Base-by-base conservation (phyloP, 495 filamentous ascomycete species). In the Neurospora sp. region DNA sequence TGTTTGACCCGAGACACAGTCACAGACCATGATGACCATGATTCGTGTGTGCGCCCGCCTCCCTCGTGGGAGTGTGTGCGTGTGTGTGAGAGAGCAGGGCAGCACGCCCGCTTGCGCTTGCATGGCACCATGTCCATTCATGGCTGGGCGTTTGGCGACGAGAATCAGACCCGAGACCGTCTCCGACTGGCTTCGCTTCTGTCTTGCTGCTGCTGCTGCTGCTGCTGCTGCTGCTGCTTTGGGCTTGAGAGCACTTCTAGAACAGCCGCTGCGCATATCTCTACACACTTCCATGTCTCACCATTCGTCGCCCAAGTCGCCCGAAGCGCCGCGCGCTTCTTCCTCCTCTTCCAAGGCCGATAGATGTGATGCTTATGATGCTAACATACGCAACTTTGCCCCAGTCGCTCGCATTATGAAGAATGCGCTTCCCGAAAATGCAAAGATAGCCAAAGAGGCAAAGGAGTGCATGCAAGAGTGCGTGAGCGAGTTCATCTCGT, bases 401-500 rank as follows among this genome's bases (percentile, higher is more conserved):
- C 89, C 90, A 99, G 96, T 99, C 78, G 96, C 96, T 76, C 94
- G 96, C 68, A 98, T 99, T 81, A 99, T 99, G 96, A 99, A 99
- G 81, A 90, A 91, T 71, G 96, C 96, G 3, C 85, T 99, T 35
- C 96, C 96, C 17, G 96, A 99, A 75, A 99, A 99, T 81, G 96
- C 96, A 71, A 99, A 99, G 86, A 99, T 99, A 74, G 96, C 96
- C 53, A 99, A 99, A 79, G 96, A 99, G 82, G 96, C 96, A 40
- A 99, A 99, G 81, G 96, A 99, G 81, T 99, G 96, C 84, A 98
- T 99, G 96, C 96, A 99, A 82, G 96, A 99, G 84, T 99, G 96
- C 78, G 96, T 99, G 73, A 98, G 94, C 90, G 96, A 99, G 87
- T 99, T 98, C 83, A 99, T 99, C 86, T 98, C 95, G 20, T 99